Conservation (phyloP, 73 alveolate genomes). For the Tetrahymena thermophila region DNA sequence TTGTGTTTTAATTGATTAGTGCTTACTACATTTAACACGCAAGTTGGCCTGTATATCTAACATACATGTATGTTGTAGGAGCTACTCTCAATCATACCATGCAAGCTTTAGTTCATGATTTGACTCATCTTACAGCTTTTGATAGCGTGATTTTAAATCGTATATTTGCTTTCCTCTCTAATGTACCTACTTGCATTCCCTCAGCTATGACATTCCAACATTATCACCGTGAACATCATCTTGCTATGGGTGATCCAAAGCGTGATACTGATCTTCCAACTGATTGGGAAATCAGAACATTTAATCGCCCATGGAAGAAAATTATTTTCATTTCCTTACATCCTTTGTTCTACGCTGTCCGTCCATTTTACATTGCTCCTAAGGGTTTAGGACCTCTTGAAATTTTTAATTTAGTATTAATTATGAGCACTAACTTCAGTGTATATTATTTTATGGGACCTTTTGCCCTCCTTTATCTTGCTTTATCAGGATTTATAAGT, state of each 20-base stretch:
- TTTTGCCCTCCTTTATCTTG: slow-evolving; percentile 45
- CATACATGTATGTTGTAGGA: slow-evolving; percentile 14
- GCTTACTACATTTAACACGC: not conserved
- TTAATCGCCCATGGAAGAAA: slow-evolving; percentile 39
- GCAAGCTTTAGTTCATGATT: slow-evolving; percentile 33
- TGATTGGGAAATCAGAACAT: slow-evolving; percentile 49
- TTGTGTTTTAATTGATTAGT: slow-evolving; percentile 5
- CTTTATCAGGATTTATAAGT: slow-evolving; percentile 46
- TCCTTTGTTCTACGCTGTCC: slow-evolving; percentile 51
- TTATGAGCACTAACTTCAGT: slow-evolving; percentile 10
- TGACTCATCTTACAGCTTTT: slow-evolving; percentile 28
- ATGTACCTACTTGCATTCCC: slow-evolving; percentile 36
- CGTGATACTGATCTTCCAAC: slow-evolving; percentile 68
- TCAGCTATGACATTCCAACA: slow-evolving; percentile 36
- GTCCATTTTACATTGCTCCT: slow-evolving; percentile 55
- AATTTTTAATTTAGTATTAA: slow-evolving; percentile 12
- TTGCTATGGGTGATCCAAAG: slow-evolving; percentile 21
- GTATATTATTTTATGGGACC: slow-evolving; percentile 21
- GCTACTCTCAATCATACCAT: slow-evolving; percentile 26
- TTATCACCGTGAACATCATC: slow-evolving; percentile 42
- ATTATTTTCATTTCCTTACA: slow-evolving; percentile 30
- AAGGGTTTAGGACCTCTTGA: slow-evolving; percentile 28
- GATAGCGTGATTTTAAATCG: slow-evolving; percentile 10
- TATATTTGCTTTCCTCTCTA: slow-evolving; percentile 17
- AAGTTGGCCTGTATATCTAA: slow-evolving; percentile 9